Evolutionary conservation across 2,329 filamentous ascomycete species (phyloP), one percentile per base, ranked within the genome.

Genomic region (Paecilomyces fulvus): DNA sequence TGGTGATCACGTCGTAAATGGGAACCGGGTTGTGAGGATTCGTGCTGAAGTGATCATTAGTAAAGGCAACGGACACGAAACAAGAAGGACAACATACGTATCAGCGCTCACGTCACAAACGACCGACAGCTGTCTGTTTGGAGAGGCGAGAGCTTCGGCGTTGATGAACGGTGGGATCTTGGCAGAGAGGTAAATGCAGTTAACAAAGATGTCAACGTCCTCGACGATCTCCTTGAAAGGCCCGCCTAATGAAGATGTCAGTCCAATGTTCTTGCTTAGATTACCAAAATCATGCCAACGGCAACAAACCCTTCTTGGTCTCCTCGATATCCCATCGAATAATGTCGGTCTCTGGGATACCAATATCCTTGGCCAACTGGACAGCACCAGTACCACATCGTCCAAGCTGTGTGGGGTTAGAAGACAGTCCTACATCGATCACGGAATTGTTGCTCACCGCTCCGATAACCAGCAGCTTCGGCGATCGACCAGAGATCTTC

Each of bases 331-430:
- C 91, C 84, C 85, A 87, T 72, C 84, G 78, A 58, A 85, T 73
- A 65, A 96, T 87, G 65, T 87, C 82, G 63, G 83, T 79, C 21
- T 83, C 80, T 12, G 84, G 79, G 52, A 92, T 80, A 56, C 91
- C 92, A 12, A 86, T 86, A 73, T 86, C 85, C 64, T 83, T 77
- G 71, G 88, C 89, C 58, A 92, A 79, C 64, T 95, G 88, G 37
- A 92, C 85, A 20, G 92, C 92, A 59, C 92, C 92, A 50, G 82
- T 84, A 56, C 92, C 91, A 69, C 92, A 96, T 63, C 92, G 85
- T 59, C 71, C 71, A 54, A 73, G 68, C 70, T 73, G 56, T 10
- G 48, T 3, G 49, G 7, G 30, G 30, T 66, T 52, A 66, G 55
- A n/a, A 49, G 49, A 12, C 28, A 33, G 59, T 25, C 54, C 51